Conservation (phyloP, 805 yeast genomes). For the Ogataea chonburiensis region DNA sequence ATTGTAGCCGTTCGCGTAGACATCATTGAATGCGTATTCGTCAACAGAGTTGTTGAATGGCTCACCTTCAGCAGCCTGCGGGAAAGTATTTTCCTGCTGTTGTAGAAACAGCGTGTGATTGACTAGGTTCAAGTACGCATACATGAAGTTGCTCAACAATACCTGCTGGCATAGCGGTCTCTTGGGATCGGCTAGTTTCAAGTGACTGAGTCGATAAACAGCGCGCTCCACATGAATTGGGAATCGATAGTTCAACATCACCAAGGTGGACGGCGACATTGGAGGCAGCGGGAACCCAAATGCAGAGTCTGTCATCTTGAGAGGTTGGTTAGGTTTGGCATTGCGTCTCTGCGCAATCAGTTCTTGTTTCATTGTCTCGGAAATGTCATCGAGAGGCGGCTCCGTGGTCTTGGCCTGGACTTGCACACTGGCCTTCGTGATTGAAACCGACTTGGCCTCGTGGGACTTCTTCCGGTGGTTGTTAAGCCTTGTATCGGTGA, state of each 20-base stretch:
- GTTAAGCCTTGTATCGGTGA: conserved; percentile 20
- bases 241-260: conserved; percentile 81
- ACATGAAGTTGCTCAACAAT: conserved; percentile 92
- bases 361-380: conserved; percentile 26
- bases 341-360: conserved; percentile 31
- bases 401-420: not conserved
- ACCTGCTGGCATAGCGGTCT: conserved; percentile 92
- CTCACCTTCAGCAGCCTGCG: conserved; percentile 9
- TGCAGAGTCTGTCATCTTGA: conserved; percentile 71
- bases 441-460: conserved; percentile 3
- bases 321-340: conserved; percentile 53
- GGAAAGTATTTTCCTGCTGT: conserved; percentile 45
- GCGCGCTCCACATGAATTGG: conserved; percentile 97
- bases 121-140: conserved; percentile 90
- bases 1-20: conserved; percentile 11
- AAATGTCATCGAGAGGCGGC: conserved; percentile 12
- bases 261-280: conserved; percentile 68
- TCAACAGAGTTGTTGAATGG: conserved; percentile 15
- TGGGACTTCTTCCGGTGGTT: conserved; percentile 9
- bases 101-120: conserved; percentile 85
- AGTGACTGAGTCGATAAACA: conserved; percentile 85
- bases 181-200: conserved; percentile 91
- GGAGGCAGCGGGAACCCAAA: conserved; percentile 88
- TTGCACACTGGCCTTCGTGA: not conserved
- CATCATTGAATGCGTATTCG: conserved; percentile 15